Base-by-base conservation (phyloP, 495 filamentous ascomycete species). In the Penicillium arizonense region DNA sequence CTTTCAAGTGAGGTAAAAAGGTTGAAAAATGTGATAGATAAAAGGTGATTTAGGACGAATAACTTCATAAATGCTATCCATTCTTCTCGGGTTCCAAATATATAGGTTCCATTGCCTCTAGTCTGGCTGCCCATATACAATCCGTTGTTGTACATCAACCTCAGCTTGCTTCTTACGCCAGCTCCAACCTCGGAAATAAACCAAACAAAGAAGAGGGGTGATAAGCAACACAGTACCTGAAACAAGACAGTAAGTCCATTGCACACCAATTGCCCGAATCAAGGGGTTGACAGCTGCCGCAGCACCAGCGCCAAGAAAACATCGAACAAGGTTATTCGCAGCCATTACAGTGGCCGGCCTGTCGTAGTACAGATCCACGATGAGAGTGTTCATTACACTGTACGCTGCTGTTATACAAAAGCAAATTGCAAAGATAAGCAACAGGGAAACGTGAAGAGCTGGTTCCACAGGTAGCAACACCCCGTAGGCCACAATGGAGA, bases 311-410 rank as follows among this genome's bases (percentile, higher is more conserved):
- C 86, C 86, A 11, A 90, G 58, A 35, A 84, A 61, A 56, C 86
- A 90, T 6, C 87, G 68, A 0, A 83, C 80, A 8, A 91, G 67
- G 59, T 91, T 90, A 53, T 86, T 87, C 1, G 85, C 82, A 5
- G 87, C 87, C 26, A 84, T 83, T 0, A 82, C 86, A 0, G 87
- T 82, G 0, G 80, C 81, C 0, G 87, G 83, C 0, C 67, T 77
- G 0, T 69, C 62, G 4, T 80, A 82, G 53, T 86, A 81, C 24
- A 89, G 67, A 47, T 90, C 87, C 3, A 88, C 77, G 11, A 90
- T 56, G 4, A 69, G 49, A 4, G 64, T 50, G 45, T 69, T 70
- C 53, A 49, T 50, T 57, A 65, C 30, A 67, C 77, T 79, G 50
- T 83, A 84, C 3, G 76, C 72, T 1, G 76, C 79, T 0, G 81